Evolutionary conservation across 116 monocot species (phyloP), one percentile per base, ranked within the genome.

Genomic region (Papilionanthe hybrid): DNA sequence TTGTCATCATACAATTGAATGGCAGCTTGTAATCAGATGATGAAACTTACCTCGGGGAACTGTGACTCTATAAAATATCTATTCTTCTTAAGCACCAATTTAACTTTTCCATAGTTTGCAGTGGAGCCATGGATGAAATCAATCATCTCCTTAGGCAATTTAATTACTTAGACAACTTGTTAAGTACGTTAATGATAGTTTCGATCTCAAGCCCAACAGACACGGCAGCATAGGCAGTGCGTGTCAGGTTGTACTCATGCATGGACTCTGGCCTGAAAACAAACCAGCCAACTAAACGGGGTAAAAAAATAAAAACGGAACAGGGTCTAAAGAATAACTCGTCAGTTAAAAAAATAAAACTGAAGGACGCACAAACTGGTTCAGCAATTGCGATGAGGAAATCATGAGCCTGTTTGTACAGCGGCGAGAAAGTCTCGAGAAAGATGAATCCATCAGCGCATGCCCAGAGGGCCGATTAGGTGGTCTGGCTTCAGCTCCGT

Each of bases 241-340:
- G 97, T 1, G 94, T 98, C 53, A 98, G 78, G 80, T 94, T 94
- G 84, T 98, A 98, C 87, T 98, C 97, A 20, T 98, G 97, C 97
- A 98, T 94, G 7, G 85, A 91, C 75, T 98, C 94, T 0, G 94
- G 97, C 83, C 97, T 96, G 48, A 49, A 75, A 49, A 9, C 20
- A 49, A 75, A 27, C 25, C 75, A 37, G 50, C 0, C 0, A 25
- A 0, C 44, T 37, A 37, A 37, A 37, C 37, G 4, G 37, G 37
- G 37, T 13, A 25, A 67, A 60, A n/a, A 17, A 82, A 79, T 15
- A 27, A 77, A 22, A 19, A 19, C 28, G 0, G 68, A 43, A 27
- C 20, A 81, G 60, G 5, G 22, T 75, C 19, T 55, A 17, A 22
- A 11, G 37, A 58, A 13, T 7, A 30, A 22, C 50, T 42, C 22